A percentile compares a stretch with the other conserved stretches of the same genome.
phyloP scores from a whole-genome alignment of 2,329 filamentous ascomycete genomes.

The Neonectria punicea region DNA sequence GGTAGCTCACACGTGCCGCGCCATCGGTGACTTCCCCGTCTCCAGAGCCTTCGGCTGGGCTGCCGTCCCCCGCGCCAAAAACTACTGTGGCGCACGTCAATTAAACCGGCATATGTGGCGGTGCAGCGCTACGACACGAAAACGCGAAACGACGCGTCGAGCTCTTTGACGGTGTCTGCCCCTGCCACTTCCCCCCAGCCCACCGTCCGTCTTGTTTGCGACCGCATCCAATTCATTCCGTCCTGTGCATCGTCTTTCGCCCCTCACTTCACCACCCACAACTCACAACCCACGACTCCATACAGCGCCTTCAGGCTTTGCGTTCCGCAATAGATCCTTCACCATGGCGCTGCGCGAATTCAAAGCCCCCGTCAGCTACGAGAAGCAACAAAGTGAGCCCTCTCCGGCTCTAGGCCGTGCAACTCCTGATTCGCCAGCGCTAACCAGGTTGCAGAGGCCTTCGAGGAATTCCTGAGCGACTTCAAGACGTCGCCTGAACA shows the following conservation, averaged over 20 bases:
- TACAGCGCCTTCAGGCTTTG: constrained; percentile 30
- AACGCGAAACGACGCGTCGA: constrained; percentile 51
- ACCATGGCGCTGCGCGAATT: constrained; percentile 88
- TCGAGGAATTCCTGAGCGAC: constrained; percentile 86
- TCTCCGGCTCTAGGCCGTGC: constrained; percentile 8
- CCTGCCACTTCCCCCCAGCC: constrained; percentile 45
- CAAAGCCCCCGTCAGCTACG: constrained; percentile 85
- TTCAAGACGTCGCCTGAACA: constrained; percentile 84
- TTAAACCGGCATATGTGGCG: constrained; percentile 42
- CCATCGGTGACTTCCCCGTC: constrained; percentile 43
- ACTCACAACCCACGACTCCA: constrained; percentile 26
- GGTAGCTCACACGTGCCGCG: constrained; percentile 51
- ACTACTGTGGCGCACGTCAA: constrained; percentile 40
- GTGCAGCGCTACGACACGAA: constrained; percentile 35
- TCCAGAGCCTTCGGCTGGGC: constrained; percentile 19
- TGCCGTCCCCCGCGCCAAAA: constrained; percentile 9
- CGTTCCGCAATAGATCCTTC: constrained; percentile 36
- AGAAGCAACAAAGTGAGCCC: constrained; percentile 80
- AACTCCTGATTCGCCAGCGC: constrained; percentile 27
- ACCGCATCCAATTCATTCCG: constrained; percentile 8
- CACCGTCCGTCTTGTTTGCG: constrained; percentile 34
- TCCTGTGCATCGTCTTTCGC: constrained; percentile 21
- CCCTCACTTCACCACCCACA: constrained; percentile 18
- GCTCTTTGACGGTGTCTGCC: constrained; percentile 13
- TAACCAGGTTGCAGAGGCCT: constrained; percentile 68